phyloP scores from a whole-genome alignment of 768 basidiomycete species.

The Boletus reticulatus region DNA sequence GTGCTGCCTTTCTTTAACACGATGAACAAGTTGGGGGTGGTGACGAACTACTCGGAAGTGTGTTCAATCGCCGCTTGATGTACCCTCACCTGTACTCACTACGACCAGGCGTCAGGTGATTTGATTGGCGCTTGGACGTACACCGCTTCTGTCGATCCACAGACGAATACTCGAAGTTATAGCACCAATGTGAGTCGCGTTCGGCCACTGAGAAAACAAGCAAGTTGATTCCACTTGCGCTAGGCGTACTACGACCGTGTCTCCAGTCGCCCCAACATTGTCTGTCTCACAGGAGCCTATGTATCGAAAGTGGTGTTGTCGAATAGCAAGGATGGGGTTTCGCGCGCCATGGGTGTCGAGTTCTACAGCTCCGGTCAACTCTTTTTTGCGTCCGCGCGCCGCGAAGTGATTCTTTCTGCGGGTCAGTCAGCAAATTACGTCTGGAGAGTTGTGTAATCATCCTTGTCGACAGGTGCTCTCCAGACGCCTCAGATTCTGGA shows the following conservation, averaged over 20 bases:
- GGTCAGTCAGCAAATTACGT: slow-evolving; percentile 2
- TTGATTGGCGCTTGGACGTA: slow-evolving; percentile 16
- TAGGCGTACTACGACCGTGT: slow-evolving; percentile 20
- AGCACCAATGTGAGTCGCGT: slow-evolving; percentile 11
- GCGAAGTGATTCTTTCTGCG: slow-evolving; percentile 21
- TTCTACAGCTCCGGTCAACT: slow-evolving; percentile 17
- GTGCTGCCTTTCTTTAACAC: slow-evolving; percentile 4
- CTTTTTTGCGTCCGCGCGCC: slow-evolving; percentile 14
- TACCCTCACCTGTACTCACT: neutral
- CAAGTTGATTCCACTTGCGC: neutral
- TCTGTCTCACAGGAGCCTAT: slow-evolving; percentile 23
- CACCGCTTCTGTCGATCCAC: slow-evolving; percentile 15
- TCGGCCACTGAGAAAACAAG: neutral
- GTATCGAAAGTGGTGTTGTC: slow-evolving; percentile 24
- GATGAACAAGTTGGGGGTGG: slow-evolving; percentile 10
- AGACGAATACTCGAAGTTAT: slow-evolving; percentile 15
- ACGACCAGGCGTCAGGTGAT: slow-evolving; percentile 10
- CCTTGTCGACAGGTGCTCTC: slow-evolving; percentile 20
- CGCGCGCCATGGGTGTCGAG: slow-evolving; percentile 20
- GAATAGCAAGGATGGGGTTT: neutral
- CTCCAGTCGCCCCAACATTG: slow-evolving; percentile 20
- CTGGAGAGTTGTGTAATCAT: neutral
- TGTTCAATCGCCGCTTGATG: neutral
- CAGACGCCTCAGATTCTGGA: slow-evolving; percentile 37
- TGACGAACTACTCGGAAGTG: slow-evolving; percentile 1